phyloP scores from a whole-genome alignment of 257 asterid genomes.

The Echium plantagineum region DNA sequence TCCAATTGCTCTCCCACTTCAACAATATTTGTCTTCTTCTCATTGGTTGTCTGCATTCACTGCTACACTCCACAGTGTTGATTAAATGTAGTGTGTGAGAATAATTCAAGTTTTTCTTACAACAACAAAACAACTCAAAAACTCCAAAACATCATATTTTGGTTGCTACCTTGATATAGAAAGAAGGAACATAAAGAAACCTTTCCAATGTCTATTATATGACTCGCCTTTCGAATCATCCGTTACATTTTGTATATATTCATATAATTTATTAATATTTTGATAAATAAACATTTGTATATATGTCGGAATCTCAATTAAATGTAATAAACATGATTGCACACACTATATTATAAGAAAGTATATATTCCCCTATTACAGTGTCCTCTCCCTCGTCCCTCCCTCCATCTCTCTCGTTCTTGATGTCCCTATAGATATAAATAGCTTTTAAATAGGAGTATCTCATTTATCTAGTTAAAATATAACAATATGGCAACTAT shows the following conservation, averaged over 20 bases:
- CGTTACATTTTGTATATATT: no score
- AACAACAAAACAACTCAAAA: neutral
- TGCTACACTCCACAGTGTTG: neutral
- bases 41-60: neutral
- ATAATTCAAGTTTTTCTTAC: neutral
- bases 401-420: no score
- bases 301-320: no score
- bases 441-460: neutral
- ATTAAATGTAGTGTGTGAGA: no score
- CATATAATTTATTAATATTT: no score
- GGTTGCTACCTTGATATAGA: neutral
- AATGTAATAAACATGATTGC: no score
- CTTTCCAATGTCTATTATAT: no score
- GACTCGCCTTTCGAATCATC: no score
- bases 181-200: neutral
- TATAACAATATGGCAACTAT: slow-evolving; percentile 2
- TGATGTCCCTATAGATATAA: neutral
- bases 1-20: neutral
- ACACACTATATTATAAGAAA: no score
- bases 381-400: neutral
- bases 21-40: neutral
- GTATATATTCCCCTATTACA: no score
- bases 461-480: neutral
- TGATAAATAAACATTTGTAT: no score
- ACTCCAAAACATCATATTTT: neutral